These are phyloP conservation scores for Trematosphaeria pertusa DNA, from an alignment of 2,329 filamentous ascomycete species.

Conservation along the genomic window DNA sequence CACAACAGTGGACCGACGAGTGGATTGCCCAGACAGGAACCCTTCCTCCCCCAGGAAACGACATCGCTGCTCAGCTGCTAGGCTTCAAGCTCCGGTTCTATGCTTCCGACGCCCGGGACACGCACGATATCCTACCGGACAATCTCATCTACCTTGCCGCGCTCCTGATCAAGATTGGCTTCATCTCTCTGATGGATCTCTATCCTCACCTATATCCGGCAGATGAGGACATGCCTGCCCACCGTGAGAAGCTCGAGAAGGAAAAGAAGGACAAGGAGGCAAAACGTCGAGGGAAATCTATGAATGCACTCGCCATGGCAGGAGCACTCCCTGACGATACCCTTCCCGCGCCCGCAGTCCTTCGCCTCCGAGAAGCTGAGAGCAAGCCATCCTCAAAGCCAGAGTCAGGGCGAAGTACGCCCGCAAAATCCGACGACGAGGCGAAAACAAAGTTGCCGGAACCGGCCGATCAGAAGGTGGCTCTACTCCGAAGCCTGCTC, in stretches of 20 bases:
- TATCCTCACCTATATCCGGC: constrained; percentile 90
- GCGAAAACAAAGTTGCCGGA: constrained; percentile 67
- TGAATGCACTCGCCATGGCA: constrained; percentile 87
- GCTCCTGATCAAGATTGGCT: constrained; percentile 94
- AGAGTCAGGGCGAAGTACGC: constrained; percentile 53
- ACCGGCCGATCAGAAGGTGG: constrained; percentile 85
- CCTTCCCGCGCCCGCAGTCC: constrained; percentile 53
- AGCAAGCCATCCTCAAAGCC: constrained; percentile 54
- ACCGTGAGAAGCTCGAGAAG: constrained; percentile 73
- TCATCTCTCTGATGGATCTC: constrained; percentile 88
- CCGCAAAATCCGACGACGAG: constrained; percentile 50
- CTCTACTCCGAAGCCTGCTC: constrained; percentile 82
- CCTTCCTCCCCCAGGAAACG: constrained; percentile 83
- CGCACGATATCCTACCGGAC: constrained; percentile 80
- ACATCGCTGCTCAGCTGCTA: constrained; percentile 89
- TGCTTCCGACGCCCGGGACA: constrained; percentile 77
- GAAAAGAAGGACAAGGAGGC: constrained; percentile 73
- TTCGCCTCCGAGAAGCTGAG: constrained; percentile 61
- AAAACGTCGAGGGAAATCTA: constrained; percentile 69
- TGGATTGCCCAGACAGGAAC: constrained; percentile 86
- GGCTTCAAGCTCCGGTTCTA: constrained; percentile 98
- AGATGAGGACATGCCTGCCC: constrained; percentile 80
- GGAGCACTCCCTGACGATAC: constrained; percentile 88
- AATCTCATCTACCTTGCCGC: constrained; percentile 93
- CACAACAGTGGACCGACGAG: constrained; percentile 51